Conservation (phyloP, 352 stramenopile genomes). For the Globisporangium radiosum region DNA sequence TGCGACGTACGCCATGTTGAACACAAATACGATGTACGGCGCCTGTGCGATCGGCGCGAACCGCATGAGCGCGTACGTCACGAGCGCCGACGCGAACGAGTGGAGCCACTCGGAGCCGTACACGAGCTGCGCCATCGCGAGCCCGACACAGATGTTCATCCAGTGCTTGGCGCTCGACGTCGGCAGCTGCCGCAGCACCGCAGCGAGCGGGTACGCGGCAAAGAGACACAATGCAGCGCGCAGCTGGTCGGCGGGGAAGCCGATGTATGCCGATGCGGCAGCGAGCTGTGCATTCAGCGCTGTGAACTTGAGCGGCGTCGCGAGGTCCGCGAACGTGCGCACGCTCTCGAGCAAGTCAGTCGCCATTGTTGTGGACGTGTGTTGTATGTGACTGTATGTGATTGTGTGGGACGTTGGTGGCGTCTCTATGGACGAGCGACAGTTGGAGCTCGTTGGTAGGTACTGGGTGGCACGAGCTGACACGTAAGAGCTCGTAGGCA, state of each 20-base stretch:
- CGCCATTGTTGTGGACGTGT: background rate
- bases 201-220: slow-evolving; percentile 88
- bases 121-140: slow-evolving; percentile 94
- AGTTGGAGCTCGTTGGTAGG: too few relatives aligned
- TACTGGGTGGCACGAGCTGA: too few relatives aligned
- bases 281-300: slow-evolving; percentile 41
- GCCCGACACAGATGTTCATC: slow-evolving; percentile 87
- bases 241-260: slow-evolving; percentile 54
- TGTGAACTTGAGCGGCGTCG: slow-evolving; percentile 47
- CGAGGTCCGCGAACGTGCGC: slow-evolving; percentile 18
- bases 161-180: slow-evolving; percentile 83
- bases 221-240: slow-evolving; percentile 88
- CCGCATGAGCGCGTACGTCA: slow-evolving; percentile 84
- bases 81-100: slow-evolving; percentile 87
- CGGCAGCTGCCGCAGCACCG: slow-evolving; percentile 86
- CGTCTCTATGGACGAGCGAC: too few relatives aligned
- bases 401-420: too few relatives aligned
- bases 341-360: slow-evolving; percentile 6
- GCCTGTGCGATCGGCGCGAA: slow-evolving; percentile 38
- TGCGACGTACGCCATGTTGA: slow-evolving; percentile 91
- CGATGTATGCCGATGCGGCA: slow-evolving; percentile 22
- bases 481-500: too few relatives aligned
- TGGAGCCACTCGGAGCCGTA: slow-evolving; percentile 91
- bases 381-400: too few relatives aligned
- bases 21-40: slow-evolving; percentile 86